A percentile compares a stretch with the other conserved stretches of the same genome.
phyloP scores from a whole-genome alignment of 805 yeast genomes.

The Candida corydali region DNA sequence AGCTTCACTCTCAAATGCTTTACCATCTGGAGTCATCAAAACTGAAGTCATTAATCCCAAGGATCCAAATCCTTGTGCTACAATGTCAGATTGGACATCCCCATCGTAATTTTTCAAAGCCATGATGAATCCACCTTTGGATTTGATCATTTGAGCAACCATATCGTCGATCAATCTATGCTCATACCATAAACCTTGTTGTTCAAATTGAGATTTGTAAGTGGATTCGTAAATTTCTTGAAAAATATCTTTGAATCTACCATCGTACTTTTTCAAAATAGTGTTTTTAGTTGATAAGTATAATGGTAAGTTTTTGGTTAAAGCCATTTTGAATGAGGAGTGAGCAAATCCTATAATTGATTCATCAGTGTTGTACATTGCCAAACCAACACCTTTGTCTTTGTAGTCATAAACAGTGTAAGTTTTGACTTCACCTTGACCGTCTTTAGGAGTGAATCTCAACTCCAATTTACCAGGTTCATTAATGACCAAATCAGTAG shows the following conservation, averaged over 20 bases:
- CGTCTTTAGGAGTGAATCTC: conserved; percentile 60
- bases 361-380: conserved; percentile 82
- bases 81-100: conserved; percentile 81
- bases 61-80: conserved; percentile 85
- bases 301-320: conserved; percentile 58
- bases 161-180: conserved; percentile 82
- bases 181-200: conserved; percentile 64
- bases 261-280: conserved; percentile 77
- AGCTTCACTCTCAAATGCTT: conserved; percentile 81
- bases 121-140: conserved; percentile 77
- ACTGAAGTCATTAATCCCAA: conserved; percentile 83
- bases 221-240: conserved; percentile 57
- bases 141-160: conserved; percentile 87
- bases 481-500: conserved; percentile 66
- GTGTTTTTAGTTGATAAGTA: conserved; percentile 76
- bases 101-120: conserved; percentile 85
- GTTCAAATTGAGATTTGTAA: conserved; percentile 56
- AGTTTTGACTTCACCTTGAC: conserved; percentile 44
- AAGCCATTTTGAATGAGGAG: conserved; percentile 72
- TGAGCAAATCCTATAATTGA: conserved; percentile 76
- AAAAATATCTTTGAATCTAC: conserved; percentile 78
- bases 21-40: conserved; percentile 79
- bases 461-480: conserved; percentile 65
- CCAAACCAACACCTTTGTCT: conserved; percentile 69
- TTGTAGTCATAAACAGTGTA: conserved; percentile 59